Conservation (phyloP, 345 rosid species). For the Eucalyptus cloeziana region DNA sequence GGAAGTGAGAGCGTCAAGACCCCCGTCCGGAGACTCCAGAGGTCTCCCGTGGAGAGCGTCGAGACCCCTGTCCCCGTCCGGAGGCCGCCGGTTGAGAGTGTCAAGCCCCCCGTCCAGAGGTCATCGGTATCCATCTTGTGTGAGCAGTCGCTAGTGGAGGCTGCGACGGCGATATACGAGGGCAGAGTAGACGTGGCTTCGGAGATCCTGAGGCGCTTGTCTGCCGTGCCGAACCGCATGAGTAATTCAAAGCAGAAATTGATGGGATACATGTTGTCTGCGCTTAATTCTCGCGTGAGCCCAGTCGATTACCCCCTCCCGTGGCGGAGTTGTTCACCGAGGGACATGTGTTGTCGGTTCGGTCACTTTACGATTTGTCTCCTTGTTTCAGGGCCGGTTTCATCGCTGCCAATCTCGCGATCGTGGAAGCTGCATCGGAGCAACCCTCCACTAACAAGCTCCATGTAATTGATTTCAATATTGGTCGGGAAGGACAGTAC, state of each 20-base stretch:
- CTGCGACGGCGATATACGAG: conserved; percentile 61
- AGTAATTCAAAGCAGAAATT: conserved; percentile 63
- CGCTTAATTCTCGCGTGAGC: conserved; percentile 44
- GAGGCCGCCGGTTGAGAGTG: no score
- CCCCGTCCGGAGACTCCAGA: no score
- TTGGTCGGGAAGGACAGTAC: conserved; percentile 74
- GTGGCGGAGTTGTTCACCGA: conserved; percentile 41
- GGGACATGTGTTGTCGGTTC: conserved; percentile 46
- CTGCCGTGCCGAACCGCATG: conserved; percentile 27
- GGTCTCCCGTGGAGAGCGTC: no score
- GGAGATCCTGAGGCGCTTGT: conserved; percentile 50
- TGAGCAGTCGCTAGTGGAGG: conserved; percentile 48
- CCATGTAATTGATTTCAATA: conserved; percentile 74
- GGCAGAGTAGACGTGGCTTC: conserved; percentile 36
- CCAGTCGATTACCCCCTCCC: conserved; percentile 34
- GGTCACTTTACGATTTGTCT: conserved; percentile 47
- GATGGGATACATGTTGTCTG: conserved; percentile 39
- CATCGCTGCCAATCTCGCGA: conserved; percentile 72
- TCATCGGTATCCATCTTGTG: no score
- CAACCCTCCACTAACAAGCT: conserved; percentile 11
- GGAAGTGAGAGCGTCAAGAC: no score
- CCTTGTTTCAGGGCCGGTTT: conserved; percentile 72
- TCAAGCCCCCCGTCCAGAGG: no score
- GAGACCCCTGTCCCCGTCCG: no score
- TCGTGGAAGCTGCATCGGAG: conserved; percentile 46